Base-by-base conservation (phyloP, 2,329 filamentous ascomycete species). In the Pezizomycotina sp. region DNA sequence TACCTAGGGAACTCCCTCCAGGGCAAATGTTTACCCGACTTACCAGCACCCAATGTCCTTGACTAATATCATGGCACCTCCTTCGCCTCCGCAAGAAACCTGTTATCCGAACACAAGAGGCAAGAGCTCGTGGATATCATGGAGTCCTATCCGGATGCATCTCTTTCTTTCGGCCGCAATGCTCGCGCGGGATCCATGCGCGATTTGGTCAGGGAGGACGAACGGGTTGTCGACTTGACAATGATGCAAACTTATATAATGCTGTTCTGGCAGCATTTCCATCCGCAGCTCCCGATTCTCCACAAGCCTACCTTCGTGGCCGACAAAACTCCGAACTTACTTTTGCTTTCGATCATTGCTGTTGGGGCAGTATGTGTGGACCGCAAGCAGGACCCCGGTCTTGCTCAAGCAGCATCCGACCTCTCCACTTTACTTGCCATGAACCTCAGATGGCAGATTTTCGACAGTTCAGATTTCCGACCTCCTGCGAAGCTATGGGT, bases 231-330 rank as follows among this genome's bases (percentile, higher is more conserved):
- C 44, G 92, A 86, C 56, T 66, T 84, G 50, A 73, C 77, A 51
- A 93, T 92, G 81, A 91, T 95, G 78, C 82, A 93, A 58, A 77
- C 75, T 3, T 95, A 93, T 53, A 83, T 92, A 47, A 70, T 74
- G 7, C 92, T 83, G 2, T 98, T 91, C 57, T 98, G 89, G 89
- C 67, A 78, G 34, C 78, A 93, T 56, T 92, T 93, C 52, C 91
- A 89, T 56, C 77, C 84, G 35, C 89, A 95, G 55, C 66, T 95
- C 46, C 89, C 89, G 1, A 92, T 98, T 42, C 63, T 95, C 30
- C 89, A 98, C 58, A 82, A 84, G 53, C 83, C 89, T 3, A 93
- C 86, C 0, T 98, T 95, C 57, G 78, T 74, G 4, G 77, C 86
- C 0, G 81, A 92, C 52, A 78, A 74, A 44, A 89, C 81, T 15